These are phyloP conservation scores for Handroanthus guayacan DNA, from an alignment of 257 asterid genomes.

Conservation along the genomic window DNA sequence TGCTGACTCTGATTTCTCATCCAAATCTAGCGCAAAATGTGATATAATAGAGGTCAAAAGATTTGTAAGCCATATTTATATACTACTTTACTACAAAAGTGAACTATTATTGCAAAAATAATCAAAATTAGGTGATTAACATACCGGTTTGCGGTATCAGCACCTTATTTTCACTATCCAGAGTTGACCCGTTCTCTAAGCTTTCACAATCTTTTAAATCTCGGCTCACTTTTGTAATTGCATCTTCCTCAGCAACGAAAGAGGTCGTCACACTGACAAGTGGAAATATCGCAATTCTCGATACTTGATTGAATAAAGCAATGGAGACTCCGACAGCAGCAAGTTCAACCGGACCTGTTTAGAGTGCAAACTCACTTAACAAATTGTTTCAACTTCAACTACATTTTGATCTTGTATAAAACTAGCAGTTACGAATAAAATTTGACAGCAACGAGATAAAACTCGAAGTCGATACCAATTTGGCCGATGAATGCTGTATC, in stretches of 20 bases:
- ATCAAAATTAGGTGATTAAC: neutral
- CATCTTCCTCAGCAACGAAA: conserved; percentile 75
- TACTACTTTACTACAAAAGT: neutral
- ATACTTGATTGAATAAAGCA: conserved; percentile 76
- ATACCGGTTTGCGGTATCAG: conserved; percentile 58
- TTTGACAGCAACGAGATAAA: neutral
- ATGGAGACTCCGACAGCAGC: conserved; percentile 83
- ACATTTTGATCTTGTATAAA: neutral
- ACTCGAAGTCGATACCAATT: conserved; percentile 53
- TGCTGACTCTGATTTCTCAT: conserved; percentile 37
- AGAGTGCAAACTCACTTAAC: neutral
- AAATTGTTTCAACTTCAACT: neutral
- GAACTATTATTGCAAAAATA: neutral
- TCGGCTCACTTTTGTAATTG: conserved; percentile 28
- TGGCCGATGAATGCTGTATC: conserved; percentile 87
- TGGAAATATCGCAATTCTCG: conserved; percentile 72
- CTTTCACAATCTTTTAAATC: conserved; percentile 40
- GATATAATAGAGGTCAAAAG: neutral
- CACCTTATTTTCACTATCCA: conserved; percentile 50
- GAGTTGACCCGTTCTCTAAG: conserved; percentile 39
- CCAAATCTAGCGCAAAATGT: conserved; percentile 36
- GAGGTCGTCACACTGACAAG: conserved; percentile 78
- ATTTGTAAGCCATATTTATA: neutral
- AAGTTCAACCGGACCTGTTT: conserved; percentile 64
- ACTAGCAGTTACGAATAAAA: neutral